Percentiles rank a stretch among this genome's conserved stretches.
These are phyloP conservation scores for Aspergillus calidoustus DNA, from an alignment of 2,329 filamentous ascomycete genomes.

Conservation along the genomic window DNA sequence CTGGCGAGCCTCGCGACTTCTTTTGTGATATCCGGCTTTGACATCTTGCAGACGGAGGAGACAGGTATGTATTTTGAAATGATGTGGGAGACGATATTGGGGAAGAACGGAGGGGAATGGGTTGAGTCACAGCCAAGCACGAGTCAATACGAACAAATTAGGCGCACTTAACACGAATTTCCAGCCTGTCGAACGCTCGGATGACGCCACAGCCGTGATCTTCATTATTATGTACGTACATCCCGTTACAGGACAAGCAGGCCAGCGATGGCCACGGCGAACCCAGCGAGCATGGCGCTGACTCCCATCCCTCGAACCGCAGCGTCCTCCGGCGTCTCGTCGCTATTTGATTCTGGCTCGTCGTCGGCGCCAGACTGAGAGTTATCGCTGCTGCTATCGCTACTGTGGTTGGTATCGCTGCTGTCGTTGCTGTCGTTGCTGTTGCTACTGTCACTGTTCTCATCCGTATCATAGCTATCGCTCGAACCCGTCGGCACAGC, in stretches of 20 bases:
- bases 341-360: not conserved
- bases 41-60: not conserved
- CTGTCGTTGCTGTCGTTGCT: not conserved
- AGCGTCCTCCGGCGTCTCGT: not conserved
- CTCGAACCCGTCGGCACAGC: slow-evolving; percentile 2
- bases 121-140: not conserved
- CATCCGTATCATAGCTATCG: not conserved
- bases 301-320: not conserved
- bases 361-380: not conserved
- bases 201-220: not conserved
- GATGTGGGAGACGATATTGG: not conserved
- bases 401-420: not conserved
- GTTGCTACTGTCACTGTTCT: not conserved
- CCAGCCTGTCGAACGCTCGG: not conserved
- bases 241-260: not conserved
- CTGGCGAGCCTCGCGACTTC: not conserved
- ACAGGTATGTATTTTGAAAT: not conserved
- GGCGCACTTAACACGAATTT: not conserved
- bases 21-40: not conserved
- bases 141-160: not conserved
- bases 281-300: not conserved
- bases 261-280: not conserved
- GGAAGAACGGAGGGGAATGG: not conserved
- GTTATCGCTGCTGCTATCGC: not conserved
- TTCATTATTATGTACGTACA: not conserved